These are phyloP conservation scores for Chenopodium berlandieri DNA, from an alignment of 148 eudicot genomes.

Conservation along the genomic window DNA sequence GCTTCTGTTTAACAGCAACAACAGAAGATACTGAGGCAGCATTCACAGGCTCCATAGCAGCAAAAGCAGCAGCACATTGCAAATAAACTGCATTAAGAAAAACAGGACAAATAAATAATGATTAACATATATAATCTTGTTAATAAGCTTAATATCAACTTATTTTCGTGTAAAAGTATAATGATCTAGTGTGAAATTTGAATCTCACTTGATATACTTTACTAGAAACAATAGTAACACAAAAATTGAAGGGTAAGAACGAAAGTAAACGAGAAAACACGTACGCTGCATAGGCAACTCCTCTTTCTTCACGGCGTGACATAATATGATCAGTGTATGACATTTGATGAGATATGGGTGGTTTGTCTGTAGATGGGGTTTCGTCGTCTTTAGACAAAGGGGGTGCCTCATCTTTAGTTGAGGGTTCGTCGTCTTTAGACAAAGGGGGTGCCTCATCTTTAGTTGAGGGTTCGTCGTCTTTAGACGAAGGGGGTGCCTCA, in stretches of 20 bases:
- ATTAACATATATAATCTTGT: too few species aligned
- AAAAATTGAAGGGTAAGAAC: neutral
- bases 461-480: too few species aligned
- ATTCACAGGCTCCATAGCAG: neutral
- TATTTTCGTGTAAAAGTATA: too few species aligned
- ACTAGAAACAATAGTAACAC: too few species aligned
- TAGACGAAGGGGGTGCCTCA: too few species aligned
- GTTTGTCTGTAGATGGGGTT: neutral
- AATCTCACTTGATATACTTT: too few species aligned
- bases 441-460: neutral
- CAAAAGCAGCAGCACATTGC: neutral
- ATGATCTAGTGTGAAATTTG: too few species aligned
- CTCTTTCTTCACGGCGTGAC: constrained; percentile 25
- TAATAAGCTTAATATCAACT: too few species aligned
- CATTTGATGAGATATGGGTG: constrained; percentile 14
- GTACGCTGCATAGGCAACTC: constrained; percentile 26
- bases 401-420: neutral
- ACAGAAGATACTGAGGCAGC: neutral
- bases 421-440: neutral
- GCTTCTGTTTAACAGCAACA: neutral
- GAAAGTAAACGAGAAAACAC: neutral
- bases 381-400: neutral
- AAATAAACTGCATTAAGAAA: neutral
- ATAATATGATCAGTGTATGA: constrained; percentile 16
- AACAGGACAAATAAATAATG: neutral